phyloP scores from a whole-genome alignment of 768 basidiomycete species.

The Porpolomopsis calyptriformis region DNA sequence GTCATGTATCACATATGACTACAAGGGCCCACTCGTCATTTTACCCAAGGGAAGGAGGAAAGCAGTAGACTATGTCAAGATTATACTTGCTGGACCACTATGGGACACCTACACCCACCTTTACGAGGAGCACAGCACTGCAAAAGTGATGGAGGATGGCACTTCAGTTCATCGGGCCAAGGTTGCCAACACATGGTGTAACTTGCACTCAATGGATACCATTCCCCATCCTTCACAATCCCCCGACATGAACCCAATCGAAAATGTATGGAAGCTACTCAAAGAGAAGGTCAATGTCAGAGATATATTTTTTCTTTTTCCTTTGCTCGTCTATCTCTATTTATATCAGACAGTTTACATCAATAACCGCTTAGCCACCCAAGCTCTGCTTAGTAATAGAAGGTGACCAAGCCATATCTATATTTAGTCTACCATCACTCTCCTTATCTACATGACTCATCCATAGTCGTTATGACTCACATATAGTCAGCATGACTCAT shows the following conservation, averaged over 20 bases:
- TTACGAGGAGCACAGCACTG: conserved; percentile 5
- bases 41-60: conserved; percentile 16
- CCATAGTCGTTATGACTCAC: too few species aligned
- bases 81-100: conserved; percentile 18
- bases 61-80: conserved; percentile 16
- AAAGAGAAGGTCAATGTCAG: conserved; percentile 10
- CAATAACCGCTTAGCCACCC: too few species aligned
- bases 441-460: too few species aligned
- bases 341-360: too few species aligned
- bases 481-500: conserved; percentile 4
- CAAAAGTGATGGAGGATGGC: conserved; percentile 21
- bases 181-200: conserved; percentile 16
- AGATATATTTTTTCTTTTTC: too few species aligned
- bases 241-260: conserved; percentile 25
- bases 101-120: conserved; percentile 13
- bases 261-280: conserved; percentile 23
- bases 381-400: too few species aligned
- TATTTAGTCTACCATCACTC: too few species aligned
- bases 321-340: too few species aligned
- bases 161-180: conserved; percentile 17
- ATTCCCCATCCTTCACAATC: conserved; percentile 22
- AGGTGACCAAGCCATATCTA: too few species aligned
- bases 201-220: conserved; percentile 13
- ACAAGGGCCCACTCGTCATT: conserved; percentile 18
- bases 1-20: conserved; percentile 19